Conservation (phyloP, 2,329 filamentous ascomycete species). For the Trichophyton rubrum region DNA sequence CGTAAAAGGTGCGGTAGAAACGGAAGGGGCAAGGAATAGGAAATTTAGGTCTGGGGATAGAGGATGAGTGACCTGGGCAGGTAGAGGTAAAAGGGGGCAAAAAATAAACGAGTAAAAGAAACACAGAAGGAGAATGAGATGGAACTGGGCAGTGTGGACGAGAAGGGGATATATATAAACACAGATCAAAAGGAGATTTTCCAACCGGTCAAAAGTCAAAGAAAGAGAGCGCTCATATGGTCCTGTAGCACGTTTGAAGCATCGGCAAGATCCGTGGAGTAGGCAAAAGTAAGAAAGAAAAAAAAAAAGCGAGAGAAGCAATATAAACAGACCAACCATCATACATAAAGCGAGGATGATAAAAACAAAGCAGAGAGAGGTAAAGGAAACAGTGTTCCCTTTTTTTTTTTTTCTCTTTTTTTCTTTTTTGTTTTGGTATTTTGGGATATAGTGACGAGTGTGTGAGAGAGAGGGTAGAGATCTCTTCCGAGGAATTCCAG, state of each 20-base stretch:
- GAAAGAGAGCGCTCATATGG: background rate
- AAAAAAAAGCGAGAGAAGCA: background rate
- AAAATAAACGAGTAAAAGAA: background rate
- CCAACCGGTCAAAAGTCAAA: background rate
- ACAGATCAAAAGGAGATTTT: constrained; percentile 4
- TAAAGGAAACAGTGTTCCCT: background rate
- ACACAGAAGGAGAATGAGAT: background rate
- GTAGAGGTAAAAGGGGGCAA: background rate
- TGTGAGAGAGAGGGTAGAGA: no score
- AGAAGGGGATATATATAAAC: background rate
- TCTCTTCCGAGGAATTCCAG: background rate
- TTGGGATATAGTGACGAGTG: no score
- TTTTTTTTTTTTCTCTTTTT: background rate
- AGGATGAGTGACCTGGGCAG: background rate
- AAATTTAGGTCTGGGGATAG: no score
- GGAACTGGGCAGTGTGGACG: no score
- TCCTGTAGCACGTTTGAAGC: background rate
- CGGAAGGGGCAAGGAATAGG: background rate
- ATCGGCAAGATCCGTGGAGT: background rate
- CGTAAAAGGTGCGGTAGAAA: constrained; percentile 9
- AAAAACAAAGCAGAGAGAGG: no score
- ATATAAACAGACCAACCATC: background rate
- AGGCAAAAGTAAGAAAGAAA: background rate
- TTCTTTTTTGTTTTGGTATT: background rate
- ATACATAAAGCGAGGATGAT: background rate